Base-by-base conservation (phyloP, 1,139 yeast genomes). In the Suhomyces choctaworum region DNA sequence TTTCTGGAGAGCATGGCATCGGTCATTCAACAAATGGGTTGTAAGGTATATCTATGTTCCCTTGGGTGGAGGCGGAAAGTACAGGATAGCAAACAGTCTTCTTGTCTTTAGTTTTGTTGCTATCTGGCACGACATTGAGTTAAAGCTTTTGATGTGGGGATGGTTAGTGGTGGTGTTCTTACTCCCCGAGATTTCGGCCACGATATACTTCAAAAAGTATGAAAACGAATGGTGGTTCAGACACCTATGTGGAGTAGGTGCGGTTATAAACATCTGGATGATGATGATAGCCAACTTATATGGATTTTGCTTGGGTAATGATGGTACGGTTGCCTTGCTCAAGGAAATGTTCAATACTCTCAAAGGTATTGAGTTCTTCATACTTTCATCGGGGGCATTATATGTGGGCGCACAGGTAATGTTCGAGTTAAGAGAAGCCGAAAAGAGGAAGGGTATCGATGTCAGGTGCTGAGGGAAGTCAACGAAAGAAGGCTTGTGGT, bases 1-100 rank as follows among this genome's bases (percentile, higher is more conserved):
- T 8, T 94, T 94, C 58, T 94, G 99, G 99, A 76, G 98, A 54
- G 95, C 97, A 2, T 94, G 99, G 99, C 99, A 94, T 58, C 75
- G 97, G 50, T 84, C 95, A 26, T 94, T 70, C 64, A 90, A 92
- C 62, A 76, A 86, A 47, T 94, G 97, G 95, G 83, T 87, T 27
- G 73, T 85, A 12, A 71, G 96, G 44, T 81, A 81, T 50, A 75
- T 92, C 29, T 92, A 92, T 52, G 73, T 90, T 14, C 97, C 97
- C 2, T 64, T 92, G 42, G 76, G 76, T 5, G 97, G 97, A 4
- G 96, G 97, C 1, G 74, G 86, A 1, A 66, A 64, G 7, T 74
- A 77, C 48, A 66, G 95, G 45, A 64, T 92, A 6, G 45, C 84
- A 33, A 90, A 92, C 44, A 80, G 90, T 20, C 65, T 92, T 27